Evolutionary conservation across 179 eudicot species (phyloP).

Genomic region (Silene vulgaris): DNA sequence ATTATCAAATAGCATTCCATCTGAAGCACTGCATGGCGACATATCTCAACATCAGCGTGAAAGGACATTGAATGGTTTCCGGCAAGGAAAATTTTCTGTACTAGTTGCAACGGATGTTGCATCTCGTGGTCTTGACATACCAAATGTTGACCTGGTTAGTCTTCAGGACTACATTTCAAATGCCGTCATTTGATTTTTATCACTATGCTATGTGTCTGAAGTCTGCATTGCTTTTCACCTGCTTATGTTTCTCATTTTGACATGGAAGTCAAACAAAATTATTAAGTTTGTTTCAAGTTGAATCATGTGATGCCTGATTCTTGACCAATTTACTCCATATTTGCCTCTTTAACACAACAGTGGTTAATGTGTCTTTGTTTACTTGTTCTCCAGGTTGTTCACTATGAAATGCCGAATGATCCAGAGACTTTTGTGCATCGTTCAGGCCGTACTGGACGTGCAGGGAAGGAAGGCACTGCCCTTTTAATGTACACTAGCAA

Average conservation of each 20-base stretch:
- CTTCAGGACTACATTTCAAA: neutral
- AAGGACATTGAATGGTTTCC: conserved; percentile 74
- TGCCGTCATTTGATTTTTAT: neutral
- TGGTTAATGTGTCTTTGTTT: conserved; percentile 13
- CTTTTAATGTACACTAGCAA: conserved; percentile 63
- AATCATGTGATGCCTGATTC: neutral
- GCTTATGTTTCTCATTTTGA: neutral
- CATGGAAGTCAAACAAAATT: neutral
- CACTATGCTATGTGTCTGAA: neutral
- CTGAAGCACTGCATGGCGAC: conserved; percentile 93
- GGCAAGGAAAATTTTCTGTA: conserved; percentile 83
- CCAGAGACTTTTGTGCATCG: conserved; percentile 97
- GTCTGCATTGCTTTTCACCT: neutral
- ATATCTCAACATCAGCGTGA: conserved; percentile 95
- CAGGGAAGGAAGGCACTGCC: conserved; percentile 80
- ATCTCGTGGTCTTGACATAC: conserved; percentile 94
- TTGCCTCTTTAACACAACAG: conserved; percentile 1
- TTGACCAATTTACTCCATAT: neutral
- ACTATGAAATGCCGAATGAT: conserved; percentile 89
- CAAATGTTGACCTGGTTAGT: conserved; percentile 86
- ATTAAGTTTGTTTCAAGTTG: neutral
- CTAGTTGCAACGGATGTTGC: conserved; percentile 98
- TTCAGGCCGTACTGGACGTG: conserved; percentile 94
- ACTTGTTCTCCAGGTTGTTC: conserved; percentile 53
- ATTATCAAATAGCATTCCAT: conserved; percentile 69